phyloP scores from a whole-genome alignment of 2,329 filamentous ascomycete genomes.

The Trichoderma lentiforme region DNA sequence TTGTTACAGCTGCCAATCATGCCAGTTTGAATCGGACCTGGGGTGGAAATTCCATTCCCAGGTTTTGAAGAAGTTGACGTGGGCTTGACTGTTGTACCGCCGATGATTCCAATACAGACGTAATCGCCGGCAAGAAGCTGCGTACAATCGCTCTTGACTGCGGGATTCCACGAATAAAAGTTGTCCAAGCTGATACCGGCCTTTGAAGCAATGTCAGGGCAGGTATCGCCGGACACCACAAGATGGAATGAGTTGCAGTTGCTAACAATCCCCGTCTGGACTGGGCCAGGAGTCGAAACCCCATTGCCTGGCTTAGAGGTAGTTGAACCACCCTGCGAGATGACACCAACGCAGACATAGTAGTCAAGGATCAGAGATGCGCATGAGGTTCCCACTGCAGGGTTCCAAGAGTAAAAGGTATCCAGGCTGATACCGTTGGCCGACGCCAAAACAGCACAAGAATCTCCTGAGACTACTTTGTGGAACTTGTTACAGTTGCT shows the following conservation, averaged over 20 bases:
- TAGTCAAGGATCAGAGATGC: background rate
- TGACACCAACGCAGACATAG: background rate
- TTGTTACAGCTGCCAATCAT: background rate
- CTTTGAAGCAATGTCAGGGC: background rate
- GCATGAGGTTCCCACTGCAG: background rate
- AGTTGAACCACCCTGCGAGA: background rate
- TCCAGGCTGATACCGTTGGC: background rate
- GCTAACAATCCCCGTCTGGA: background rate
- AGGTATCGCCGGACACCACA: background rate
- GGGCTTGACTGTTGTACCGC: background rate
- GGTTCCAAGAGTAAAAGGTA: background rate
- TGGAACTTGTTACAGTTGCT: conserved; percentile 17
- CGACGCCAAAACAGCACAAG: conserved; percentile 19
- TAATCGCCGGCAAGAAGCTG: background rate
- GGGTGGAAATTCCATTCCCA: background rate
- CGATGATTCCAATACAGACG: background rate
- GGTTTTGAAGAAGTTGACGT: background rate
- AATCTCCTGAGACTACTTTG: conserved; percentile 20
- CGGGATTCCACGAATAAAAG: background rate
- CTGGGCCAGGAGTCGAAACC: background rate
- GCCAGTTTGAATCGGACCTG: background rate
- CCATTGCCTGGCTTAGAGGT: background rate
- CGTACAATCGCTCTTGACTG: background rate
- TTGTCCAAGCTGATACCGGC: background rate
- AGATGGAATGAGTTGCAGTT: background rate